Evolutionary conservation across 2,329 filamentous ascomycete genomes (phyloP), one percentile per base, ranked within the genome.

Genomic region (Ceratocystis albifundus): DNA sequence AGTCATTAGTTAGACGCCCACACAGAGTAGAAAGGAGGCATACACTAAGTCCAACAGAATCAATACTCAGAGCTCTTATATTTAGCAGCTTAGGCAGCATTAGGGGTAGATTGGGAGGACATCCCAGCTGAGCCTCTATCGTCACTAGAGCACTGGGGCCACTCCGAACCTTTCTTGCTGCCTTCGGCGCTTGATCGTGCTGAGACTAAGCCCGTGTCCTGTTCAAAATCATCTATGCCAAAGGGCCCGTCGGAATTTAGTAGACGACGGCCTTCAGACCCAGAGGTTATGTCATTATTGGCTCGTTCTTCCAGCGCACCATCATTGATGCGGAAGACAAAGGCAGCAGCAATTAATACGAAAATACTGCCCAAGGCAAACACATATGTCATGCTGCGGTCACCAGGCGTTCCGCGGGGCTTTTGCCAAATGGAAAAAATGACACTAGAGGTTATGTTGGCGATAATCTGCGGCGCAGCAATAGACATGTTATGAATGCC

Each of bases 401-500:
- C 93, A 44, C 90, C 92, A 0, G 90, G 88, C 3, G 82, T 84
- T 3, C 91, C 92, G 69, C 93, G 82, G 0, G 90, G 90, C 75
- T 96, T 96, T 77, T 97, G 92, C 72, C 93, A 82, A 50, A 87
- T 78, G 72, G 85, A 87, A 78, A 97, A 97, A 69, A 97, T 88
- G 68, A 88, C 79, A 72, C 88, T 91, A 68, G 89, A 93, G 28
- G 88, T 85, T 32, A 96, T 77, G 4, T 91, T 96, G 10, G 93
- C 91, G 65, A 96, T 82, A 68, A 96, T 92, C 74, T 97, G 93
- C 1, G 93, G 93, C 4, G 90, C 86, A 0, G 92, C 90, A 70
- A 97, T 89, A 17, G 92, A 88, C 77, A 97, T 93, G 75, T 97
- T 97, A 79, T 97, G 93, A 65, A 97, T 91, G 7, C 93, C 93